Evolutionary conservation across 176 grass and related monocot genomes (phyloP).

Genomic region (Bolboschoenus planiculmis): DNA sequence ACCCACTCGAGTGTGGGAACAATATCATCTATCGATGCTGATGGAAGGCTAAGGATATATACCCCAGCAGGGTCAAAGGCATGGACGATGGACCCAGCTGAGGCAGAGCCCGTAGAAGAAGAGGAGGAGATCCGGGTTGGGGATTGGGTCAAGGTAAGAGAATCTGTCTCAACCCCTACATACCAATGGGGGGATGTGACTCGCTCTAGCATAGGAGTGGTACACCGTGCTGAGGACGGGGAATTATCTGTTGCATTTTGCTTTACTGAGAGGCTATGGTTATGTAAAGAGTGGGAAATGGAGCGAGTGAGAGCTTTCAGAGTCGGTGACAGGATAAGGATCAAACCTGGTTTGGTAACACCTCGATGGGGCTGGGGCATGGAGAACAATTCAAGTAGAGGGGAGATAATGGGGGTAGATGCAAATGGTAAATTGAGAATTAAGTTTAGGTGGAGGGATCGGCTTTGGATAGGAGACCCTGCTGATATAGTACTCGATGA

Average conservation of each 20-base stretch:
- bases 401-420: conserved; percentile 82
- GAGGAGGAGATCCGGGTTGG: conserved; percentile 71
- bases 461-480: conserved; percentile 87
- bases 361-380: conserved; percentile 93
- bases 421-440: conserved; percentile 94
- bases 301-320: conserved; percentile 80
- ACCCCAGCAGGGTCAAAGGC: conserved; percentile 87
- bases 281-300: conserved; percentile 91
- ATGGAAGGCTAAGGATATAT: conserved; percentile 95
- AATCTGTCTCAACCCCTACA: conserved; percentile 54
- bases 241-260: conserved; percentile 95
- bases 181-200: conserved; percentile 97
- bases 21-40: conserved; percentile 89
- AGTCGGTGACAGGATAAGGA: conserved; percentile 55
- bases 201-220: conserved; percentile 77
- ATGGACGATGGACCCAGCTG: conserved; percentile 93
- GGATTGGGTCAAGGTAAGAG: conserved; percentile 95
- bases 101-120: conserved; percentile 84
- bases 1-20: conserved; percentile 86
- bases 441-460: conserved; percentile 92
- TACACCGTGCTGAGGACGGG: conserved; percentile 75
- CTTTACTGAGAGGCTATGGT: conserved; percentile 91
- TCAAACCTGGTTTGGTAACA: conserved; percentile 66
- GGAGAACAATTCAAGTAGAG: conserved; percentile 84
- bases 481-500: conserved; percentile 93